Percentiles rank a stretch among this genome's conserved stretches.
Conservation (phyloP, 1,284 basidiomycete genomes). For the Sutorius eximius region DNA sequence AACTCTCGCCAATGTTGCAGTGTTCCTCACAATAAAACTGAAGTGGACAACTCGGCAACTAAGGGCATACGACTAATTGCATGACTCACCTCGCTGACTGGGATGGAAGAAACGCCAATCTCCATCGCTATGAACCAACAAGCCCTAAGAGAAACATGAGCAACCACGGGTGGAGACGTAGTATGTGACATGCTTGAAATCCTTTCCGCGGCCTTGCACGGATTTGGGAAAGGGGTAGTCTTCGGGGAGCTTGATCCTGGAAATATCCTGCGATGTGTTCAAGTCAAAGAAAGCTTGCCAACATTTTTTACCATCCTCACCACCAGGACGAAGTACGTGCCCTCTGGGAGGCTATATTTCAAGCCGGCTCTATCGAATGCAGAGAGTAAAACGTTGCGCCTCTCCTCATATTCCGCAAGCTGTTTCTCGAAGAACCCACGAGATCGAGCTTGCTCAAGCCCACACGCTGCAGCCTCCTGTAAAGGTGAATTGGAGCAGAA, state of each 20-base stretch:
- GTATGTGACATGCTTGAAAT: slow-evolving; percentile 67
- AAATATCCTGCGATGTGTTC: slow-evolving; percentile 64
- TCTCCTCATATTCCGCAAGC: slow-evolving; percentile 75
- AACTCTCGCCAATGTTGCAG: slow-evolving; percentile 80
- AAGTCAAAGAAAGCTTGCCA: slow-evolving; percentile 1
- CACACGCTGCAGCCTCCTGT: slow-evolving; percentile 89
- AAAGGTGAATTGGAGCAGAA: slow-evolving; percentile 92
- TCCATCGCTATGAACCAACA: slow-evolving; percentile 91
- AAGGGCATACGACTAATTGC: background rate
- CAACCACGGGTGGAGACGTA: background rate
- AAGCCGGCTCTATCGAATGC: slow-evolving; percentile 86
- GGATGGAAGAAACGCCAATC: slow-evolving; percentile 88
- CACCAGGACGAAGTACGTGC: slow-evolving; percentile 87
- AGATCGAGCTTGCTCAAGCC: slow-evolving; percentile 74
- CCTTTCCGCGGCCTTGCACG: slow-evolving; percentile 78
- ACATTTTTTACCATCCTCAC: slow-evolving; percentile 42
- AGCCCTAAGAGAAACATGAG: slow-evolving; percentile 47
- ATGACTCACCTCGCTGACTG: slow-evolving; percentile 81
- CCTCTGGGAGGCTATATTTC: slow-evolving; percentile 85
- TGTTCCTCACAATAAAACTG: slow-evolving; percentile 92
- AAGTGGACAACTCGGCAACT: background rate
- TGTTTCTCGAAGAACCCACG: slow-evolving; percentile 84
- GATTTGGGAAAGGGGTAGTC: slow-evolving; percentile 81
- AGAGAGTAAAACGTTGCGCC: slow-evolving; percentile 71
- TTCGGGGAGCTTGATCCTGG: slow-evolving; percentile 77